Percentiles rank a stretch among this genome's conserved stretches.
Evolutionary conservation across 306 rosid genomes (phyloP).

Genomic region (Quercus parvula): DNA sequence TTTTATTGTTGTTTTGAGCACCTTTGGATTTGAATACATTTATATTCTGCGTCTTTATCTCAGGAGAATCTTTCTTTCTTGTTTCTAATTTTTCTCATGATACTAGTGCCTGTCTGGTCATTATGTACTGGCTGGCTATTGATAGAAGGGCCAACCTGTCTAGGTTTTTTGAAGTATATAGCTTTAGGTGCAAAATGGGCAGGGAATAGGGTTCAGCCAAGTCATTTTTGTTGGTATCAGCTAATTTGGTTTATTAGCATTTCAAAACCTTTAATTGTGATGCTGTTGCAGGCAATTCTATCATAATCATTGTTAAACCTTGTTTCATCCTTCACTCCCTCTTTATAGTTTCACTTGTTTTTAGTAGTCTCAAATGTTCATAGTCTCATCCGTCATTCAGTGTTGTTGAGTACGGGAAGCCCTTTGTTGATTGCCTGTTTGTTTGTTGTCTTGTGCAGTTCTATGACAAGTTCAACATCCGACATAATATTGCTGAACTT

Average conservation of each 20-base stretch:
- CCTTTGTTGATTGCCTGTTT: slow-evolving; percentile 23
- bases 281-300: neutral
- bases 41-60: neutral
- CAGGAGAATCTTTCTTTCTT: too few relatives aligned
- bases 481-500: slow-evolving; percentile 96
- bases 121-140: neutral
- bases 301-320: neutral
- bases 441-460: slow-evolving; percentile 60
- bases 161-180: neutral
- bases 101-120: neutral
- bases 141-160: neutral
- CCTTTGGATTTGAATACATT: neutral
- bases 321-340: too few relatives aligned
- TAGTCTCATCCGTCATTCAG: slow-evolving; percentile 16
- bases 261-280: neutral
- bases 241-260: neutral
- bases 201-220: neutral
- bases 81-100: neutral
- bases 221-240: neutral
- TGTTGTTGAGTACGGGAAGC: slow-evolving; percentile 8
- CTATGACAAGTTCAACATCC: slow-evolving; percentile 96
- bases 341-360: too few relatives aligned
- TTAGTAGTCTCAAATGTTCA: neutral
- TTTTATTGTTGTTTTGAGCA: neutral
- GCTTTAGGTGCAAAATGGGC: neutral